phyloP scores from a whole-genome alignment of 2,329 filamentous ascomycete species.

The Venturiaceae sp. region DNA sequence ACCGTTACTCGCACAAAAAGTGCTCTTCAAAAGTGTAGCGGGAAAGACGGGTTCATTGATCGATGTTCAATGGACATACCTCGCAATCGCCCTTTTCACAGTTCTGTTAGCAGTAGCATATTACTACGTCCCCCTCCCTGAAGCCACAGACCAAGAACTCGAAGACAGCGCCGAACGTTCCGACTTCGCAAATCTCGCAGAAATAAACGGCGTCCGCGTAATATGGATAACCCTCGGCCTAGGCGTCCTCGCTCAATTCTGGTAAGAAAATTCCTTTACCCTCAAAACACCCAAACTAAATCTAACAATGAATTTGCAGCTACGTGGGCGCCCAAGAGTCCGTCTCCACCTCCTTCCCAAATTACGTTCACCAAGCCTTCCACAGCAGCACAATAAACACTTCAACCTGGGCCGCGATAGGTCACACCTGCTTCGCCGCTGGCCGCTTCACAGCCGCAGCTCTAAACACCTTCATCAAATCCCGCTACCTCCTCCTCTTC shows the following conservation, averaged over 20 bases:
- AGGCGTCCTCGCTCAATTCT: slow-evolving; percentile 46
- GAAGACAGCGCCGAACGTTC: slow-evolving; percentile 44
- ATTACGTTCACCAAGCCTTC: slow-evolving; percentile 24
- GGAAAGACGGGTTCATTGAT: slow-evolving; percentile 35
- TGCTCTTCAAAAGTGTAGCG: slow-evolving; percentile 37
- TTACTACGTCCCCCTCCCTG: slow-evolving; percentile 52
- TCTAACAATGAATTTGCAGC: slow-evolving; percentile 9
- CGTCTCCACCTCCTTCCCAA: slow-evolving; percentile 36
- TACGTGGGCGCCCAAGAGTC: slow-evolving; percentile 54
- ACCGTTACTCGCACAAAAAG: slow-evolving; percentile 48
- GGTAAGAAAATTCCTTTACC: slow-evolving; percentile 13
- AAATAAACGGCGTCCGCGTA: slow-evolving; percentile 23
- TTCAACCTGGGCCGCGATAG: slow-evolving; percentile 31
- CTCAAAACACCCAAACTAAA: background rate
- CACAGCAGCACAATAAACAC: slow-evolving; percentile 10
- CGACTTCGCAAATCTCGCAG: slow-evolving; percentile 38
- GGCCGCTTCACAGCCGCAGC: slow-evolving; percentile 48
- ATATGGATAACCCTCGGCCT: slow-evolving; percentile 47
- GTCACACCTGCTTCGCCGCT: slow-evolving; percentile 47
- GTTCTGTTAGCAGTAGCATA: slow-evolving; percentile 48
- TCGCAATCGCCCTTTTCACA: slow-evolving; percentile 53
- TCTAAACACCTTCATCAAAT: slow-evolving; percentile 41
- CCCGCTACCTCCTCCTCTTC: slow-evolving; percentile 45
- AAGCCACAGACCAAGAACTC: slow-evolving; percentile 51
- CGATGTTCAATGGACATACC: slow-evolving; percentile 55